Conservation (phyloP, 169 alveolate species). For the Plasmodium chabaudi region DNA sequence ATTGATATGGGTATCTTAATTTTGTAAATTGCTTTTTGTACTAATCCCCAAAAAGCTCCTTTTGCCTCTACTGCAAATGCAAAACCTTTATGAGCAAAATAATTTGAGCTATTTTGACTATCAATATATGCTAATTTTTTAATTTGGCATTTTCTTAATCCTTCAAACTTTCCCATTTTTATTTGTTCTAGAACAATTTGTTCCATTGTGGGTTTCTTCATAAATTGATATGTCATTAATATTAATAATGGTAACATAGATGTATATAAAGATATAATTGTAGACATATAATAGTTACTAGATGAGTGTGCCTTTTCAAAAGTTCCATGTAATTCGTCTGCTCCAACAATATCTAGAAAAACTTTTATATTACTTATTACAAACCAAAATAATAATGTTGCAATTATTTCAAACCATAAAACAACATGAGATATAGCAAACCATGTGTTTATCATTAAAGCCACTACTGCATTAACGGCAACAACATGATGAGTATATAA, state of each 20-base stretch:
- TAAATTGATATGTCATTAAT: conserved; percentile 74
- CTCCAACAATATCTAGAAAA: conserved; percentile 80
- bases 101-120: conserved; percentile 29
- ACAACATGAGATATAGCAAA: conserved; percentile 73
- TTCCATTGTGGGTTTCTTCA: conserved; percentile 82
- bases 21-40: conserved; percentile 81
- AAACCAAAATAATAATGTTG: conserved; percentile 77
- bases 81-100: conserved; percentile 68
- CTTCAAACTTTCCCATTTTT: conserved; percentile 79
- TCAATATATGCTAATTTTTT: conserved; percentile 78
- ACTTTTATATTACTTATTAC: conserved; percentile 76
- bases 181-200: conserved; percentile 79
- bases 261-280: conserved; percentile 67
- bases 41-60: conserved; percentile 78
- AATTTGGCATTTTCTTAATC: conserved; percentile 51
- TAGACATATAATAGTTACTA: conserved; percentile 72
- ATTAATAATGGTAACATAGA: conserved; percentile 79
- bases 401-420: conserved; percentile 76
- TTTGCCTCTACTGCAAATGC: conserved; percentile 83
- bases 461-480: conserved; percentile 81
- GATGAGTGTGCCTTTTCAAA: conserved; percentile 78
- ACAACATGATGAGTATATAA: conserved; percentile 81
- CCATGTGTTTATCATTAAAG: conserved; percentile 82
- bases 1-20: conserved; percentile 64
- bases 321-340: conserved; percentile 83